A percentile compares a stretch with the other conserved stretches of the same genome.
phyloP scores from a whole-genome alignment of 2,329 filamentous ascomycete species.

The Stagonosporopsis vannaccii region DNA sequence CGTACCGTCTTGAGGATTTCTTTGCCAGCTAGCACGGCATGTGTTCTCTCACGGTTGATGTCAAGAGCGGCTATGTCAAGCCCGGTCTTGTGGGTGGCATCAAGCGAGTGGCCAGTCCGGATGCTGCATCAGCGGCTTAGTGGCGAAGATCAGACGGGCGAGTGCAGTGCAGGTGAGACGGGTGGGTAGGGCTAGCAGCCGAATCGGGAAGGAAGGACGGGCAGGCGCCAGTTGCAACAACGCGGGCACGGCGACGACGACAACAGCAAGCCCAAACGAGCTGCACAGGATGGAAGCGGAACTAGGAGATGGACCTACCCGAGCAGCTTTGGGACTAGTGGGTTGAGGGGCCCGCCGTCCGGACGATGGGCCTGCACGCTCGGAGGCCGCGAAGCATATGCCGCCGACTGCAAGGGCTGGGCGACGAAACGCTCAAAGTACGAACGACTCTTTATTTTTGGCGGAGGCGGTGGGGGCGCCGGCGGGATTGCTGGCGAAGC shows the following conservation, averaged over 20 bases:
- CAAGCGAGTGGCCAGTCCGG: slow-evolving; percentile 60
- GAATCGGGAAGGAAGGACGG: background rate
- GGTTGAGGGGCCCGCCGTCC: slow-evolving; percentile 47
- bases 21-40: slow-evolving; percentile 69
- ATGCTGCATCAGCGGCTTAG: slow-evolving; percentile 36
- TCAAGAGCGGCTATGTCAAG: slow-evolving; percentile 69
- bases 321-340: slow-evolving; percentile 46
- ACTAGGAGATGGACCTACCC: slow-evolving; percentile 37
- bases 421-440: slow-evolving; percentile 62
- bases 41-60: slow-evolving; percentile 68
- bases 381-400: slow-evolving; percentile 61
- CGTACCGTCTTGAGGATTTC: slow-evolving; percentile 72
- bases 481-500: slow-evolving; percentile 36
- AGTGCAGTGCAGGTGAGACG: slow-evolving; percentile 6
- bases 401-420: slow-evolving; percentile 56
- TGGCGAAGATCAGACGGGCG: slow-evolving; percentile 3
- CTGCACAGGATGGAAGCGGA: background rate
- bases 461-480: slow-evolving; percentile 47
- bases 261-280: background rate
- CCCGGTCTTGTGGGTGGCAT: slow-evolving; percentile 69
- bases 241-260: background rate
- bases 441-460: slow-evolving; percentile 40
- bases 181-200: background rate
- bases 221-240: background rate
- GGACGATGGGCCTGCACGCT: slow-evolving; percentile 57